A percentile compares a stretch with the other conserved stretches of the same genome.
Conservation (phyloP, 345 rosid species). For the Populus pruinosa region DNA sequence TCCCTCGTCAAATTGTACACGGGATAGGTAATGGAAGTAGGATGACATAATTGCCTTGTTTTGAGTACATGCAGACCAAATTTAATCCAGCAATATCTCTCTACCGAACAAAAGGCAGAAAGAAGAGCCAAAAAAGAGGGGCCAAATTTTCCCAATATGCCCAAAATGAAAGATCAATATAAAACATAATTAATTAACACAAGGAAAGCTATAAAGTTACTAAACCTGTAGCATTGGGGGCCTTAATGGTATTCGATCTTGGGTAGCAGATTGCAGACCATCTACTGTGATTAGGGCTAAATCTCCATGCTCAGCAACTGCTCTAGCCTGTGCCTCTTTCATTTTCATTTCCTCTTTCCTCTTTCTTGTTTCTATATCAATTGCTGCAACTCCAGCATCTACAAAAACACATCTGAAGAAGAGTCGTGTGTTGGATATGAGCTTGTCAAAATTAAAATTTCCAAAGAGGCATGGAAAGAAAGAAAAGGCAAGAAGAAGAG, state of each 20-base stretch:
- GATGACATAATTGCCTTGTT: no score
- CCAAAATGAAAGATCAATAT: neutral
- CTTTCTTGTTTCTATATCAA: slow-evolving; percentile 81
- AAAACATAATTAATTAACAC: neutral
- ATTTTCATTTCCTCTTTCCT: slow-evolving; percentile 89
- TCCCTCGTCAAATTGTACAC: neutral
- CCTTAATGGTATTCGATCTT: slow-evolving; percentile 73
- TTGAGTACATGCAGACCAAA: neutral
- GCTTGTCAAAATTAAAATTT: neutral
- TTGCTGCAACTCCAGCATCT: slow-evolving; percentile 89
- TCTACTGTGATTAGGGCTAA: slow-evolving; percentile 88
- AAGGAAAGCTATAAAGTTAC: slow-evolving; percentile 1
- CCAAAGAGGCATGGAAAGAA: neutral
- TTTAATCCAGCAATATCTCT: neutral
- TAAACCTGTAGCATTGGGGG: slow-evolving; percentile 95
- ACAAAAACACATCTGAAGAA: slow-evolving; percentile 86
- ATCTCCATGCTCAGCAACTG: slow-evolving; percentile 92
- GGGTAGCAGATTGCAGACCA: slow-evolving; percentile 52
- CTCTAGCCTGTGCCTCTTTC: slow-evolving; percentile 87
- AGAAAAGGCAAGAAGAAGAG: neutral
- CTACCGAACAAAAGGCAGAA: neutral
- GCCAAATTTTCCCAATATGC: neutral
- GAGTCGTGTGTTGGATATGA: neutral
- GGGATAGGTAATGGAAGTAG: neutral
- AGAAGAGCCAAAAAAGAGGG: neutral